phyloP scores from a whole-genome alignment of 139 green algal genomes.

The Nannochloris sp. region DNA sequence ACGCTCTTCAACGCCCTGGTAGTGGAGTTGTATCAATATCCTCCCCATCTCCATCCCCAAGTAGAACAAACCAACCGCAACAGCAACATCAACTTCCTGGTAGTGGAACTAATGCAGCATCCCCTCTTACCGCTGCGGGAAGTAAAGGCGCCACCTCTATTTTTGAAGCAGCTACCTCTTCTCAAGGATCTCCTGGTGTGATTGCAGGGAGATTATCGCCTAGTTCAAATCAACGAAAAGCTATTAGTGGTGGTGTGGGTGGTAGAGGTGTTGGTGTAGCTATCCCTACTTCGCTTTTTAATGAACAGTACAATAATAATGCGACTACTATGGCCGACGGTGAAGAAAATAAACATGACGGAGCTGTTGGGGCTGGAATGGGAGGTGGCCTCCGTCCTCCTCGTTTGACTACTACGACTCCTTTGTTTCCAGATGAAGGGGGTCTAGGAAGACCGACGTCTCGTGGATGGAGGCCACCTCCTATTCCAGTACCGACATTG shows the following conservation, averaged over 20 bases:
- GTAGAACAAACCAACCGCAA: too few relatives aligned
- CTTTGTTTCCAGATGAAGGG: slow-evolving; percentile 1
- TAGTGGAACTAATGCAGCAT: slow-evolving; percentile 7
- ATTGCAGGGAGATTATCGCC: slow-evolving; percentile 20
- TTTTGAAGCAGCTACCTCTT: not conserved
- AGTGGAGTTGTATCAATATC: too few relatives aligned
- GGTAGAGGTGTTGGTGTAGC: not conserved
- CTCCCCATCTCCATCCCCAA: too few relatives aligned
- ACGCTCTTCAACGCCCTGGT: too few relatives aligned
- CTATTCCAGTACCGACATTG: slow-evolving; percentile 16
- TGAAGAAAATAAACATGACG: not conserved
- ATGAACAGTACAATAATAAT: not conserved
- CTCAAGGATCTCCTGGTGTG: slow-evolving; percentile 3
- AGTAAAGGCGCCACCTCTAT: slow-evolving; percentile 15
- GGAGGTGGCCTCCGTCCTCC: not conserved
- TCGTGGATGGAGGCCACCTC: slow-evolving; percentile 17
- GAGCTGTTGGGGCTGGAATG: not conserved
- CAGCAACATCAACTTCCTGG: too few relatives aligned
- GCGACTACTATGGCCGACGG: not conserved
- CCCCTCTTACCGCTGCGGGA: not conserved
- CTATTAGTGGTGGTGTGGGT: too few relatives aligned
- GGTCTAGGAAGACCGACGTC: slow-evolving; percentile 18
- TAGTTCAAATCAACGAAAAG: too few relatives aligned
- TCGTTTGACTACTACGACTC: not conserved
- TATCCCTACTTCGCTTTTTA: not conserved